Conservation (phyloP, 805 yeast genomes). For the Candida fluviatilis region DNA sequence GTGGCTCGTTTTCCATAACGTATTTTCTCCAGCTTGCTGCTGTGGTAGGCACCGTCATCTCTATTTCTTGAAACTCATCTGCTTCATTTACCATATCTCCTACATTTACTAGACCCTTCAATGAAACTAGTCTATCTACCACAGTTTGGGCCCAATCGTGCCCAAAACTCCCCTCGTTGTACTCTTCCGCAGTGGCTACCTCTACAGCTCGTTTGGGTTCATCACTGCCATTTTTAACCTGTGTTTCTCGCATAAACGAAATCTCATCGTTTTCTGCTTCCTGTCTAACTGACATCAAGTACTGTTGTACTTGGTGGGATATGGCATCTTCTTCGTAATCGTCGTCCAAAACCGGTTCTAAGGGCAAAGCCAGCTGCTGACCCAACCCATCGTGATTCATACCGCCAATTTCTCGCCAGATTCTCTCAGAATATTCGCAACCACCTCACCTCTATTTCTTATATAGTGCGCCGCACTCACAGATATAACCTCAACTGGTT, state of each 20-base stretch:
- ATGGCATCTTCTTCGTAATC: slow-evolving; percentile 2
- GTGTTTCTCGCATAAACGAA: slow-evolving; percentile 14
- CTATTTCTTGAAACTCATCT: not conserved
- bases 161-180: not conserved
- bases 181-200: too few relatives aligned
- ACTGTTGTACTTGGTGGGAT: slow-evolving; percentile 16
- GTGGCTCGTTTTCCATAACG: slow-evolving; percentile 26
- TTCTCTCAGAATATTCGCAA: too few relatives aligned
- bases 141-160: slow-evolving; percentile 8
- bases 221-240: too few relatives aligned
- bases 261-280: slow-evolving; percentile 26
- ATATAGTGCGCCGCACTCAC: too few relatives aligned
- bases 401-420: not conserved
- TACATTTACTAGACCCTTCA: too few relatives aligned
- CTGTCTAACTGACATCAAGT: slow-evolving; percentile 24
- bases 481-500: too few relatives aligned
- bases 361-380: slow-evolving; percentile 5
- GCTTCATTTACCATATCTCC: slow-evolving; percentile 2
- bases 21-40: slow-evolving; percentile 29
- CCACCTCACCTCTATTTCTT: too few relatives aligned
- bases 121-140: slow-evolving; percentile 9
- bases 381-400: slow-evolving; percentile 1
- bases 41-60: slow-evolving; percentile 16
- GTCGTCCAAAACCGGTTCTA: not conserved
- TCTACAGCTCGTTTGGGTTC: slow-evolving; percentile 1